Conservation (phyloP, 140 eudicot genomes). For the Cichorium intybus region DNA sequence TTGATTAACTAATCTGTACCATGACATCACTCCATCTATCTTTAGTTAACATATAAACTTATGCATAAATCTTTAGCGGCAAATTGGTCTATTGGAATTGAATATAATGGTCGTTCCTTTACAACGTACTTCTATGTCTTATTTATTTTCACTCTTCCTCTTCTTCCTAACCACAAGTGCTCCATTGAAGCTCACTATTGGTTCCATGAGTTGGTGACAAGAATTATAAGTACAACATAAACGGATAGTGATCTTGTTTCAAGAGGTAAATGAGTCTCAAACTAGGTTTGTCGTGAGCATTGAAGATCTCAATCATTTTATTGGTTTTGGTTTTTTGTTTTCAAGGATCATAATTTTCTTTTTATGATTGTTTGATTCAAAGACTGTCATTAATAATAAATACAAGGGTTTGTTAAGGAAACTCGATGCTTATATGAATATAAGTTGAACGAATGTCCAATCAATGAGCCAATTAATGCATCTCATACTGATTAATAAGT, state of each 20-base stretch:
- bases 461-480: not conserved
- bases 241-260: not conserved
- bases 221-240: not conserved
- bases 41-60: slow-evolving; percentile 3
- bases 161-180: not conserved
- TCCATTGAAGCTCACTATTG: not conserved
- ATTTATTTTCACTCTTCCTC: not conserved
- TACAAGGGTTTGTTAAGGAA: not conserved
- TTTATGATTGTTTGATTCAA: not conserved
- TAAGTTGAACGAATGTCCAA: not conserved
- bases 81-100: not conserved
- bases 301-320: not conserved
- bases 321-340: too few relatives aligned
- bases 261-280: slow-evolving; percentile 3
- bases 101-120: not conserved
- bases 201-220: not conserved
- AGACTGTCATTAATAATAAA: not conserved
- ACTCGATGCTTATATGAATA: not conserved
- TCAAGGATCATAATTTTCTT: not conserved
- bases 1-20: slow-evolving; percentile 5
- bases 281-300: not conserved
- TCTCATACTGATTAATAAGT: not conserved
- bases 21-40: slow-evolving; percentile 4
- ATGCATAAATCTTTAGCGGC: not conserved
- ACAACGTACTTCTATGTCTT: not conserved